Percentiles rank a stretch among this genome's conserved stretches.
Conservation (phyloP, 176 grass and related monocot genomes). For the Lolium perenne region DNA sequence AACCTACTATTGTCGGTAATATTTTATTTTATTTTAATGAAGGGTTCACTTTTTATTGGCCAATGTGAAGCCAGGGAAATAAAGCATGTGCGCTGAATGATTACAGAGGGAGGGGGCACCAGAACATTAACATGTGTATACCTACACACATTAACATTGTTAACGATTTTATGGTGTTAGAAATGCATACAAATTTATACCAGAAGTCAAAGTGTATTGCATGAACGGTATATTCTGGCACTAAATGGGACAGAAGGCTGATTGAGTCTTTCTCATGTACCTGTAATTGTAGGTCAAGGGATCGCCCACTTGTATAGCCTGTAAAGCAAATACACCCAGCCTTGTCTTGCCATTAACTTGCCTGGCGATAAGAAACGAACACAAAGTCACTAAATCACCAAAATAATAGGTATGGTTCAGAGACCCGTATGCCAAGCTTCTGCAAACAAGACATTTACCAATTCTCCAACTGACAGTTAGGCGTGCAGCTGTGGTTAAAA, state of each 20-base stretch:
- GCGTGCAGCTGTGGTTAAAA: constrained; percentile 88
- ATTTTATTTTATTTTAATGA: no score
- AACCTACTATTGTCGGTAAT: no score
- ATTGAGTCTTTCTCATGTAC: constrained; percentile 49
- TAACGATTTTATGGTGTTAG: not conserved
- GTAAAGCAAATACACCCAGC: constrained; percentile 72
- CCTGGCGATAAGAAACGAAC: constrained; percentile 34
- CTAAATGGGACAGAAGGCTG: not conserved
- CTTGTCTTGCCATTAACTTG: constrained; percentile 74
- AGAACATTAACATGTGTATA: not conserved
- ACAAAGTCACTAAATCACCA: not conserved
- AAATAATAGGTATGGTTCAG: not conserved
- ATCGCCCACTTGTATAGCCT: constrained; percentile 55
- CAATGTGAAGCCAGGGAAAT: no score
- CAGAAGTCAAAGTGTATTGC: not conserved
- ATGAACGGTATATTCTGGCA: not conserved
- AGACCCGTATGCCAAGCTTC: not conserved
- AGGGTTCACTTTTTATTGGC: no score
- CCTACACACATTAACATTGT: not conserved
- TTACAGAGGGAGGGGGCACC: no score
- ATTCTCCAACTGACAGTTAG: constrained; percentile 88
- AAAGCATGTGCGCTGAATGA: no score
- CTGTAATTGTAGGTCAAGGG: constrained; percentile 88
- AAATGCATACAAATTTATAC: not conserved
- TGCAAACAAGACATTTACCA: constrained; percentile 56